Evolutionary conservation across 2,329 filamentous ascomycete genomes (phyloP), one percentile per base, ranked within the genome.

Genomic region (Endocalyx cinctus): DNA sequence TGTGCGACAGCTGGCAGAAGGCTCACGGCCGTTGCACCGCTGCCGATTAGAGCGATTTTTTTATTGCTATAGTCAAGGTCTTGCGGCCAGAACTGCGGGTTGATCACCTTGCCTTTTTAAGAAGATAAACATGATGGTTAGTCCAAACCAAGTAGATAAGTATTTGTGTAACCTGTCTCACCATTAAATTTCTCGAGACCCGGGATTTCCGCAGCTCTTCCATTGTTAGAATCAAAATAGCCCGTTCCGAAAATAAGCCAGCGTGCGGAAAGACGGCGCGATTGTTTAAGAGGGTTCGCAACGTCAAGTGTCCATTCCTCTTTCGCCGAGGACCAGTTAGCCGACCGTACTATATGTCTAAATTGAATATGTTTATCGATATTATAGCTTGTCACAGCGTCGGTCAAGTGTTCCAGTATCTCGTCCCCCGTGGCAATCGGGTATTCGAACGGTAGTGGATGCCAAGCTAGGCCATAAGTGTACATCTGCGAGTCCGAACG

Each of bases 11-110:
- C 73, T 1, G 86, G 87, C 4, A 92, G 58, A 0, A 94, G 67
- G 0, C 85, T 90, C 33, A 89, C 63, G 5, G 84, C 81, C 0
- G 86, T 92, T 3, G 86, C 86, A 5, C 86, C 87, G n/a, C 74
- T 82, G 6, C 85, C 85, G 39, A 89, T 74, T 34, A 89, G 65
- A 25, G 86, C 72, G 17, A 89, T 66, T 56, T 87, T 86, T 53
- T 68, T 65, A 7, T 64, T 59, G n/a, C n/a, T n/a, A 52, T 82
- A 83, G 46, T 84, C 71, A 20, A 84, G 60, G 29, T 77, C 67
- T 35, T 79, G 63, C 0, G 82, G 81, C 84, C 84, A 88, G 61
- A 79, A 80, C 41, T 82, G 78, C 1, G 78, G 77, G 43, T 81
- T 76, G 11, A 79, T 59, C 11, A 72, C 56, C 19, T 63, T 57